Percentiles rank a stretch among this genome's conserved stretches.
Evolutionary conservation across 2,329 filamentous ascomycete genomes (phyloP).

Genomic region (Passalora sequoiae): DNA sequence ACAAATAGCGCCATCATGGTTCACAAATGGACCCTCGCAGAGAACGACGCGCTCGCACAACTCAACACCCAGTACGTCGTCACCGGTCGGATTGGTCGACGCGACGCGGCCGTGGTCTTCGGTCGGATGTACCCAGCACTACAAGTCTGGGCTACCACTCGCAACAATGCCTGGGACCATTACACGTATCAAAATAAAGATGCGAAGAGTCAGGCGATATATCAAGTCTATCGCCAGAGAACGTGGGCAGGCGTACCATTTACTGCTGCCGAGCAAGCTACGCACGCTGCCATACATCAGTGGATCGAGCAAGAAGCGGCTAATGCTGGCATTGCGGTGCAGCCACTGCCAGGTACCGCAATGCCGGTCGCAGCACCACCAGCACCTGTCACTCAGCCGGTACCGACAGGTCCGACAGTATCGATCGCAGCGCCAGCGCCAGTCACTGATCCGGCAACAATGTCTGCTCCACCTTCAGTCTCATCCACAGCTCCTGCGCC

Average conservation of each 20-base stretch:
- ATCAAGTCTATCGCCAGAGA: not conserved
- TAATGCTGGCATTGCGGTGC: not conserved
- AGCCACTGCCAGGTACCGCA: not conserved
- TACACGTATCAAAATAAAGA: not conserved
- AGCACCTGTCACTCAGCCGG: no score
- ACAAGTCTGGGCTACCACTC: not conserved
- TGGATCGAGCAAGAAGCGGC: not conserved
- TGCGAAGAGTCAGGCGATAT: not conserved
- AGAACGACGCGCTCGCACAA: not conserved
- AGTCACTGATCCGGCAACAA: no score
- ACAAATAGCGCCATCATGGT: no score
- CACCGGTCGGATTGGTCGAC: not conserved
- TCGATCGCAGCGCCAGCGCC: no score
- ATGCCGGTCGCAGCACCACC: no score
- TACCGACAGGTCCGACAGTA: no score
- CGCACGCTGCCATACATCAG: not conserved
- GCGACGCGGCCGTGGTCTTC: not conserved
- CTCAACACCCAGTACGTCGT: not conserved
- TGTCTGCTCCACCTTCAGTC: no score
- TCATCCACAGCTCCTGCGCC: no score
- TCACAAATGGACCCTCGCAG: not conserved
- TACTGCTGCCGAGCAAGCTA: not conserved
- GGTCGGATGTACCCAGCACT: not conserved
- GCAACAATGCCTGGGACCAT: not conserved
- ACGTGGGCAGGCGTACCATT: not conserved